phyloP scores from a whole-genome alignment of 306 rosid species.

The Psophocarpus tetragonolobus region DNA sequence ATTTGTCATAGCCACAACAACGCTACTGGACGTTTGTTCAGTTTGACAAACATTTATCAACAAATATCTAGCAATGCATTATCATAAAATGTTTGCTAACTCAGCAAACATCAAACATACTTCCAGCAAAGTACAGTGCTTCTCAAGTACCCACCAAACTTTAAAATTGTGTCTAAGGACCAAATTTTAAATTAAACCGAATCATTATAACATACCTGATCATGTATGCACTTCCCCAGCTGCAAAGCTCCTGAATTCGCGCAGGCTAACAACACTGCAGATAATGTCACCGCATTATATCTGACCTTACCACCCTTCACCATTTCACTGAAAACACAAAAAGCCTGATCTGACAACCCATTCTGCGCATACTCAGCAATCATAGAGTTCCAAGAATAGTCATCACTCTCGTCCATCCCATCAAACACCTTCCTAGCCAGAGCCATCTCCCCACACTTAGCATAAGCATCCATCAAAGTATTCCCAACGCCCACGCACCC shows the following conservation, averaged over 20 bases:
- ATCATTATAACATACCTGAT: constrained; percentile 54
- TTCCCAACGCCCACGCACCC: constrained; percentile 62
- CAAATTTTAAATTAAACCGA: not conserved
- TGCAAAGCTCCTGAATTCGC: constrained; percentile 74
- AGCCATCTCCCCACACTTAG: constrained; percentile 64
- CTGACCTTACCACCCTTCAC: constrained; percentile 39
- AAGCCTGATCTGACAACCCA: constrained; percentile 69
- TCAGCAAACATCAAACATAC: not conserved
- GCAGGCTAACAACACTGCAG: constrained; percentile 73
- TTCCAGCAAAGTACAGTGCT: not conserved
- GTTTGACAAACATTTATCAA: not conserved
- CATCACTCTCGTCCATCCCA: constrained; percentile 70
- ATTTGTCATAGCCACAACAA: not conserved
- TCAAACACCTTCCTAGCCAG: constrained; percentile 74
- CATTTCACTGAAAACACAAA: constrained; percentile 62
- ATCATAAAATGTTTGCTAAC: not conserved
- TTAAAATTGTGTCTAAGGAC: not conserved
- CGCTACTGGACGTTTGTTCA: not conserved
- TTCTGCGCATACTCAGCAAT: constrained; percentile 72
- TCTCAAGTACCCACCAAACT: not conserved
- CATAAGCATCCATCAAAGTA: constrained; percentile 88
- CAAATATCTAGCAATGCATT: not conserved
- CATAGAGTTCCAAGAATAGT: constrained; percentile 85
- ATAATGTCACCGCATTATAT: constrained; percentile 63
- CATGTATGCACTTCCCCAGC: constrained; percentile 75